phyloP scores from a whole-genome alignment of 352 stramenopile species.

The Globisporangium sylvaticum region DNA sequence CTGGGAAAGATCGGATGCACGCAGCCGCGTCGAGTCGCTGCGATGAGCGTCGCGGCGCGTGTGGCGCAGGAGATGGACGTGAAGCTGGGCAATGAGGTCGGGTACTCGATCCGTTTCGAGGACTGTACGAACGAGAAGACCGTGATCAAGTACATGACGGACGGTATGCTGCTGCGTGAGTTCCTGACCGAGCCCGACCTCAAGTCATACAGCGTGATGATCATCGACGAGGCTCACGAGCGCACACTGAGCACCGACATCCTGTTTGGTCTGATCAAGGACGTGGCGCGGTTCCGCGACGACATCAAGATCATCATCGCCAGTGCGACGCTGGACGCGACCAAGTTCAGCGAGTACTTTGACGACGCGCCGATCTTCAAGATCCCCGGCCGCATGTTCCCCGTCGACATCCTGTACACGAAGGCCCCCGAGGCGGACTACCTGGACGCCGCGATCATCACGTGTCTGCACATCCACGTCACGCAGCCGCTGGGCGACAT shows the following conservation, averaged over 20 bases:
- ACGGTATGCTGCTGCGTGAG: slow-evolving; percentile 99
- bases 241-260: slow-evolving; percentile 98
- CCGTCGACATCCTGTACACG: slow-evolving; percentile 98
- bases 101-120: slow-evolving; percentile 99
- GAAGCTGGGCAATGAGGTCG: slow-evolving; percentile 96
- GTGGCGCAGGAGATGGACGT: slow-evolving; percentile 98
- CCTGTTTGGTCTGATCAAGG: slow-evolving; percentile 98
- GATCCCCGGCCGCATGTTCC: slow-evolving; percentile 96
- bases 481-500: slow-evolving; percentile 97
- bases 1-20: slow-evolving; percentile 94
- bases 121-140: slow-evolving; percentile 98
- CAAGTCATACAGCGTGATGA: slow-evolving; percentile 96
- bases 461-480: slow-evolving; percentile 98
- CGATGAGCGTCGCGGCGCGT: slow-evolving; percentile 98
- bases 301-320: slow-evolving; percentile 98
- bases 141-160: slow-evolving; percentile 99
- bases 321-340: slow-evolving; percentile 95
- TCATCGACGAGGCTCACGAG: slow-evolving; percentile 99
- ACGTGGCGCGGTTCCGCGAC: slow-evolving; percentile 94
- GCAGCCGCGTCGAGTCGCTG: slow-evolving; percentile 96
- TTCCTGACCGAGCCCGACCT: slow-evolving; percentile 97
- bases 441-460: slow-evolving; percentile 97
- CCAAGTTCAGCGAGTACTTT: slow-evolving; percentile 99
- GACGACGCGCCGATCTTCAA: slow-evolving; percentile 98
- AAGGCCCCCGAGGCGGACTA: slow-evolving; percentile 99